Conservation (phyloP, 2,329 filamentous ascomycete genomes). For the Colletotrichum spinosum region DNA sequence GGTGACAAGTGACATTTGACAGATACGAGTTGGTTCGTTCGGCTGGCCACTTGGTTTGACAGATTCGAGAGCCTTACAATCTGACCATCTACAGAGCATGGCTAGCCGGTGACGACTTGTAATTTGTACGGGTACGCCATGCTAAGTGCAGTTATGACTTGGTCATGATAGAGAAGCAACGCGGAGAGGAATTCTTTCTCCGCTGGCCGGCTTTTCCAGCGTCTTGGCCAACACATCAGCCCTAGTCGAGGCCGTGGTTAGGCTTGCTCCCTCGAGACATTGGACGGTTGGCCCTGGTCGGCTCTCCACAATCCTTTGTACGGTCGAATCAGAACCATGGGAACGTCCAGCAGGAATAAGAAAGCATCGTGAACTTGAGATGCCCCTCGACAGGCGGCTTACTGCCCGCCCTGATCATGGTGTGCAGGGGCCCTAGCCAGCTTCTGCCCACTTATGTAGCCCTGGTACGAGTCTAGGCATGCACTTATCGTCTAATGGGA, state of each 20-base stretch:
- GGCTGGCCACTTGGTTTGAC: too few relatives aligned
- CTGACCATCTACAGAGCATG: too few relatives aligned
- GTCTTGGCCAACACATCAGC: background rate
- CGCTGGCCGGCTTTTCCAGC: background rate
- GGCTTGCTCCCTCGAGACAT: background rate
- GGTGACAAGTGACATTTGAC: conserved; percentile 16
- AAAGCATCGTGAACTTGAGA: conserved; percentile 7
- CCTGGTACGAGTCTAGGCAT: conserved; percentile 1
- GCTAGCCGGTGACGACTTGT: too few relatives aligned
- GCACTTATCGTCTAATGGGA: background rate
- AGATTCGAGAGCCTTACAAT: too few relatives aligned
- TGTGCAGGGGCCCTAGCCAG: background rate
- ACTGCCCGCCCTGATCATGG: too few relatives aligned
- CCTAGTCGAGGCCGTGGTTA: conserved; percentile 6
- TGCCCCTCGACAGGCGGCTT: background rate
- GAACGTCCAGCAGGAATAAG: conserved; percentile 5
- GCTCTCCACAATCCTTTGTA: background rate
- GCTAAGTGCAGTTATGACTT: too few relatives aligned
- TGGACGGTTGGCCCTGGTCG: background rate
- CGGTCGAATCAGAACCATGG: conserved; percentile 1
- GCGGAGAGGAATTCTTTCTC: too few relatives aligned
- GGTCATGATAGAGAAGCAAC: too few relatives aligned
- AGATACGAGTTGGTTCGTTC: background rate
- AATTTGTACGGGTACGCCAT: too few relatives aligned
- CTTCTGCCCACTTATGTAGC: conserved; percentile 1